phyloP scores from a whole-genome alignment of 2,329 filamentous ascomycete genomes.

The Lachnellula suecica region DNA sequence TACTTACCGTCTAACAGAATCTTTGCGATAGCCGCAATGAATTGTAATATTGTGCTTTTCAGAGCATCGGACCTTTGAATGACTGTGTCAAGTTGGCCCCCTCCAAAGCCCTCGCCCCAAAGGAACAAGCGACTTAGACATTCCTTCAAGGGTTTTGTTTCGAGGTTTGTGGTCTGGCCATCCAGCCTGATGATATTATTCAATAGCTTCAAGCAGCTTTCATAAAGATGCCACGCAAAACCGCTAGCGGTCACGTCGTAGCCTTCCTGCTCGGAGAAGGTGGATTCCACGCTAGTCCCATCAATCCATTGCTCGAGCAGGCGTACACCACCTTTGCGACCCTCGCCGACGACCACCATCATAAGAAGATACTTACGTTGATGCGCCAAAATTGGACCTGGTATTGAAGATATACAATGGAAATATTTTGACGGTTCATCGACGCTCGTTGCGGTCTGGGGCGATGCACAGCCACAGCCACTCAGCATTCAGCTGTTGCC shows the following conservation, averaged over 20 bases:
- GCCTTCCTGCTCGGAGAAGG: background rate
- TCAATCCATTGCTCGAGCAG: background rate
- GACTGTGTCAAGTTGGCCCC: background rate
- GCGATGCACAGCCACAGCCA: too few relatives aligned
- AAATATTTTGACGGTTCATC: too few relatives aligned
- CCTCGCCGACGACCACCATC: background rate
- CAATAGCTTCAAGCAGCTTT: background rate
- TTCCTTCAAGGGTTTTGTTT: background rate
- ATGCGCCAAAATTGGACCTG: background rate
- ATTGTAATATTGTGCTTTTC: background rate
- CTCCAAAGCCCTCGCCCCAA: constrained; percentile 1
- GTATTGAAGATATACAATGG: background rate
- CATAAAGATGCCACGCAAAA: background rate
- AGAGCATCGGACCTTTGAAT: background rate
- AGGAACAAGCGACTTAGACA: background rate
- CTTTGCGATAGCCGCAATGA: background rate
- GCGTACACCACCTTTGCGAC: background rate
- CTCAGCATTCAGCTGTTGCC: background rate
- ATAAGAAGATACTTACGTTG: too few relatives aligned
- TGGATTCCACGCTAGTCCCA: background rate
- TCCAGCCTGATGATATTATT: background rate
- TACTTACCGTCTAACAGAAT: background rate
- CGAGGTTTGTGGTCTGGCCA: background rate
- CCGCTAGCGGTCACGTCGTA: background rate
- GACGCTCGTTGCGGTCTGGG: too few relatives aligned